These are phyloP conservation scores for Globisporangium parvum DNA, from an alignment of 352 stramenopile genomes.

Conservation along the genomic window DNA sequence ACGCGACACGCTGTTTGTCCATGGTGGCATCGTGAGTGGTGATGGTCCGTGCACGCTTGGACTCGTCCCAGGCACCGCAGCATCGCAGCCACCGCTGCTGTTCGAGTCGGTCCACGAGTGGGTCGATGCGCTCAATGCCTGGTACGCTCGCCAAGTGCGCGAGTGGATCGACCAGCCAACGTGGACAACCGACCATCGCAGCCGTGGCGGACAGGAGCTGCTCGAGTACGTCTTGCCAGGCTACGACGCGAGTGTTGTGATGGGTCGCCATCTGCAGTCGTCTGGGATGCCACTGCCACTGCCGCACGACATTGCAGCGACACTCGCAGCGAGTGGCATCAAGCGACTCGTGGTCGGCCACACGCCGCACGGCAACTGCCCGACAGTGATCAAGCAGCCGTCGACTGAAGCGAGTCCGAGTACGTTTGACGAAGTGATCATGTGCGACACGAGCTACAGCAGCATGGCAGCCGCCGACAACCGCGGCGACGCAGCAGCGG, in stretches of 20 bases:
- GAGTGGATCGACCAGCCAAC: constrained; percentile 75
- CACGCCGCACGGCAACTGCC: constrained; percentile 89
- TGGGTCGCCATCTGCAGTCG: constrained; percentile 58
- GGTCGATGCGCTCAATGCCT: constrained; percentile 75
- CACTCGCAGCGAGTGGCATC: constrained; percentile 71
- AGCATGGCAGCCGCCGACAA: constrained; percentile 68
- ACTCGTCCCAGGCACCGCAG: constrained; percentile 51
- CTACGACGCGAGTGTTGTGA: constrained; percentile 60
- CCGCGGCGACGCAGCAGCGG: constrained; percentile 64
- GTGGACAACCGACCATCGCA: constrained; percentile 53
- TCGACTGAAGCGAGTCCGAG: neutral
- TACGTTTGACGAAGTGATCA: constrained; percentile 77
- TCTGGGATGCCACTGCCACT: constrained; percentile 72
- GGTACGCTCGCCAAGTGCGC: constrained; percentile 66
- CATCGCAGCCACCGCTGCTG: constrained; percentile 1
- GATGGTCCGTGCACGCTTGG: constrained; percentile 51
- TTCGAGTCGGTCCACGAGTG: constrained; percentile 27
- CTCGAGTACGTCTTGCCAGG: constrained; percentile 67
- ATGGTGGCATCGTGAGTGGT: constrained; percentile 80
- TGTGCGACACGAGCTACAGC: constrained; percentile 92
- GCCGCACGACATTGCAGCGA: constrained; percentile 30
- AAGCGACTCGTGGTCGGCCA: constrained; percentile 88
- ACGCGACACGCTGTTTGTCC: constrained; percentile 90
- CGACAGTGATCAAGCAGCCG: constrained; percentile 74
- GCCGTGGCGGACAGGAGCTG: constrained; percentile 56